Base-by-base conservation (phyloP, 345 rosid species). In the Geranium rotundifolium region DNA sequence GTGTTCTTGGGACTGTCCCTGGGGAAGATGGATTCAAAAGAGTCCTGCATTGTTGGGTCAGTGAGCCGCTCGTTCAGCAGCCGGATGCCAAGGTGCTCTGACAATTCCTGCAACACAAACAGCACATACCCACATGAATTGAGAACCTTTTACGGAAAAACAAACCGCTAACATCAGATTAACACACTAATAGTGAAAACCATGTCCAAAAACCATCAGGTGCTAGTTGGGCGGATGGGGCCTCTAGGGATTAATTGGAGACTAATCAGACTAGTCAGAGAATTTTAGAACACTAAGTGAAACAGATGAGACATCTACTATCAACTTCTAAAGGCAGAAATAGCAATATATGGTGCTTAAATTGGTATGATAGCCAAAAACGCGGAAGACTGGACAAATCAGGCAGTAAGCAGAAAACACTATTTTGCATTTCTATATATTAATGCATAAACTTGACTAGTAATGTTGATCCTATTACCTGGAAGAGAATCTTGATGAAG, bases 1-100 rank as follows among this genome's bases (percentile, higher is more conserved):
- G 96, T 88, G 78, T 88, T 93, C 91, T 89, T 93, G 0, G 95
- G 99, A 66, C 90, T 85, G 64, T 93, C 99, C 66, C 59, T 85
- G 0, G 97, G 97, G 70, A 93, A 93, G 50, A 90, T 93, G 0
- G 96, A 83, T 56, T 89, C 96, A 15, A 78, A 85, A 0, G 96
- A 84, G 20, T 91, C 96, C 65, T 67, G 77, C 90, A 87, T 84
- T 5, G 75, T 66, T 1, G 93, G 84, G 69, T 87, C 89, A 27
- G 83, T 79, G n/a, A 89, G 95, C 64, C 89, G 85, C 66, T 91
- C 91, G 20, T 89, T 91, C 58, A 86, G 81, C 52, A 77, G 80
- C 27, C 81, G 90, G 19, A 90, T 90, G 65, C 97, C 96, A 66
- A 90, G 84, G 66, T 90, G 99, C 76, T 90, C 96, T 0, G 92